A percentile compares a stretch with the other conserved stretches of the same genome.
Evolutionary conservation across 139 green algal genomes (phyloP).

Genomic region (Chlamydomonas schloesseri): DNA sequence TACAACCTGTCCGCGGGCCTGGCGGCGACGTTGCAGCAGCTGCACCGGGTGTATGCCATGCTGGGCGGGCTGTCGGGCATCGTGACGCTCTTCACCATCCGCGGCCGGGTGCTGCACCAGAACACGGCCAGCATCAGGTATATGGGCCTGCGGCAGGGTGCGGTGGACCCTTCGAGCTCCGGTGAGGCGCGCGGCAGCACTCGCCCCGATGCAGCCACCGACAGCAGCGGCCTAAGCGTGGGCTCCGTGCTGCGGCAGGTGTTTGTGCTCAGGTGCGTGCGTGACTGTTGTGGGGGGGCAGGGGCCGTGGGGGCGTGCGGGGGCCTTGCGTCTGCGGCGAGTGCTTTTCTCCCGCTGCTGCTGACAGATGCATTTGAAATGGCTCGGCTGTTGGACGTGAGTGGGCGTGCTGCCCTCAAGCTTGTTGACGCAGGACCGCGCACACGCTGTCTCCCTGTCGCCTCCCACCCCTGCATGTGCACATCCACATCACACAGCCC

Average conservation of each 20-base stretch:
- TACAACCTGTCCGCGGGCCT: slow-evolving; percentile 21
- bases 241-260: not conserved
- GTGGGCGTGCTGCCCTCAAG: no score
- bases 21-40: not conserved
- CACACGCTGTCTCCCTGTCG: no score
- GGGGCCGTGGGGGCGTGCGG: no score
- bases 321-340: no score
- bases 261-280: not conserved
- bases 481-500: not conserved
- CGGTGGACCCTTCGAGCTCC: no score
- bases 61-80: slow-evolving; percentile 1
- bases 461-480: no score
- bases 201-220: not conserved
- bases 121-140: slow-evolving; percentile 37
- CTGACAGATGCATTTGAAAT: no score
- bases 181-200: not conserved
- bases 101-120: slow-evolving; percentile 28
- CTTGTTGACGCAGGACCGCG: no score
- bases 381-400: no score
- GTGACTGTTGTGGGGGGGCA: no score
- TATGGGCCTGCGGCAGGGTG: slow-evolving; percentile 26
- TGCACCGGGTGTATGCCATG: slow-evolving; percentile 38
- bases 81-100: slow-evolving; percentile 27
- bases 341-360: no score
- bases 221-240: not conserved